Base-by-base conservation (phyloP, 495 filamentous ascomycete species). In the Hyaloscypha bicolor region DNA sequence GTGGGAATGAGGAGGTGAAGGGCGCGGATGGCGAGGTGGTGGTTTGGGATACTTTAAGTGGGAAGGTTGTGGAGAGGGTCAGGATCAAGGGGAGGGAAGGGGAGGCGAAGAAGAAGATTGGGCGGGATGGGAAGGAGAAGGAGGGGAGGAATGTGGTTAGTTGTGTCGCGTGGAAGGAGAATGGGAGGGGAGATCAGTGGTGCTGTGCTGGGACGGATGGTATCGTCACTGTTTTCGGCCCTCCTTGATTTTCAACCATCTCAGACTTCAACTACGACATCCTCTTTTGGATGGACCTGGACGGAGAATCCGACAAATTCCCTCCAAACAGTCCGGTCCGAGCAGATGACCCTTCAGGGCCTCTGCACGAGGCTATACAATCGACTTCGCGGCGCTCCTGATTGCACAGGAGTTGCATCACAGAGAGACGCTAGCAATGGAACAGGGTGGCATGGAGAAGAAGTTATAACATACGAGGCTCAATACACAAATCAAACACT, bases 41-140 rank as follows among this genome's bases (percentile, higher is more conserved):
- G 83, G 92, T 88, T 14, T 98, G 94, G 93, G 94, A 97, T 84
- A 74, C 96, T n/a, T 71, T 97, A 59, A 90, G 82, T 48, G 94
- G 93, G 2, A 86, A 88, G 62, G 72, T 90, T 48, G 80, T 90
- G 61, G 82, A 86, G 30, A 85, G 80, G 62, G 71, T 93, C 55
- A 74, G 81, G 48, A 87, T 85, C 73, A 30, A 88, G 83, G 73
- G 86, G 79, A 78, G 80, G 22, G 42, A 64, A 29, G 66, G 16
- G 8, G 69, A 75, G 35, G 79, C 77, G 62, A 85, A 78, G 78
- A 83, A 69, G 72, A 77, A 77, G 57, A 77, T 80, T 12, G 81
- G 81, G n/a, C 76, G 75, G 55, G 83, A 85, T 68, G 82, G 83
- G 5, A 81, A 80, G 70, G 79, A 80, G 60, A 85, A 81, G 74